Evolutionary conservation across 768 basidiomycete genomes (phyloP), one percentile per base, ranked within the genome.

Genomic region (Floccularia luteovirens): DNA sequence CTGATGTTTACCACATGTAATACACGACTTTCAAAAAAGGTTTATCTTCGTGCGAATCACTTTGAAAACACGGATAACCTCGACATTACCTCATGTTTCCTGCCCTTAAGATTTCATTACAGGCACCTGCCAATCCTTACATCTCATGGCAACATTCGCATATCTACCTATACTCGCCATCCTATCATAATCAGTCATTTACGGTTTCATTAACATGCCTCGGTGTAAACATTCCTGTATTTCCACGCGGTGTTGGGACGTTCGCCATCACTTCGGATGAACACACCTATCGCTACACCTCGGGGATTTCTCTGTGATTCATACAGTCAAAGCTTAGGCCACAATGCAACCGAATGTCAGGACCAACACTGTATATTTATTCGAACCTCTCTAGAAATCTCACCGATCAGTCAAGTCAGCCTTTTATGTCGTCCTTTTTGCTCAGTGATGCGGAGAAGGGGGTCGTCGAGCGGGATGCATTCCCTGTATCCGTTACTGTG

Each of bases 261-360:
- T 43, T 54, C 58, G 59, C 62, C 51, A 54, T 40, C 55, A 65
- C 63, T 46, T 63, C 62, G 62, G 62, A 43, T 58, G 58, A 59
- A 60, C 48, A 41, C 39, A 43, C 49, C 48, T 46, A 44, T 50
- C 44, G 47, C 41, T 42, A 49, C 53, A 47, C 47, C 44, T 64
- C 63, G 64, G 67, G 43, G 59, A 60, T 61, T 58, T 60, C 57
- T 64, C 58, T 63, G 62, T 17, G 50, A 56, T 56, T 61, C 49
- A 54, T 47, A 45, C 31, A 46, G 52, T 50, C 50, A 54, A 48
- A 49, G 49, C 48, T 55, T 60, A 58, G 50, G 55, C 58, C 57
- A 57, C 52, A 58, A 45, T 50, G 43, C 38, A 45, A 49, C 49
- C 49, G 42, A 41, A 39, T 34, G 44, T 33, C 44, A 47, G 52